phyloP scores from a whole-genome alignment of 331 rosid species.

The Quercus phellos region DNA sequence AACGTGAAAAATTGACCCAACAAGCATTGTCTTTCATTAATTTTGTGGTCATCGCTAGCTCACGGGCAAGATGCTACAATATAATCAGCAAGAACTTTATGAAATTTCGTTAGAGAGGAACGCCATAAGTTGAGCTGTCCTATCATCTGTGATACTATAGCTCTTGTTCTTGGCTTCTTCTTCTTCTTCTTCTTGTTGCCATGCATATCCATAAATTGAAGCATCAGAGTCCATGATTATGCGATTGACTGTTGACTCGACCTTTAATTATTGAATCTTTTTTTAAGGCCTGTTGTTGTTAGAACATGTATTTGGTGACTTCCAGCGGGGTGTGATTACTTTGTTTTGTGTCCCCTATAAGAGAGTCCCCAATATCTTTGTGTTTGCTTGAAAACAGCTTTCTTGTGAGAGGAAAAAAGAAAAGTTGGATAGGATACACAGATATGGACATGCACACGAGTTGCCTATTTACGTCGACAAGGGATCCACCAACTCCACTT shows the following conservation, averaged over 20 bases:
- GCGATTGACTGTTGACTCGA: constrained; percentile 7
- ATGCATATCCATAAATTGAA: background rate
- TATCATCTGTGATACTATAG: background rate
- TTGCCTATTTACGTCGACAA: background rate
- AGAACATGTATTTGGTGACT: background rate
- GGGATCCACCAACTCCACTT: background rate
- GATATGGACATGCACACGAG: constrained; percentile 20
- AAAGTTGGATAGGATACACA: background rate
- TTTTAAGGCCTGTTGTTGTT: background rate
- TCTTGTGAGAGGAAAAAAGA: background rate
- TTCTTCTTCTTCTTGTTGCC: background rate
- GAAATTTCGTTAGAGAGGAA: background rate
- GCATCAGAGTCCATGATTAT: background rate
- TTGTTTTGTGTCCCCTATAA: background rate
- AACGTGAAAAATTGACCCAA: no score
- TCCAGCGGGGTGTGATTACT: background rate
- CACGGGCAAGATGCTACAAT: no score
- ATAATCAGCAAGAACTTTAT: background rate
- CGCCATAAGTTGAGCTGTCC: background rate
- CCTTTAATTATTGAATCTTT: background rate
- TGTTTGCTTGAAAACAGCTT: background rate
- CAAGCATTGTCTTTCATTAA: no score
- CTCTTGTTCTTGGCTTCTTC: background rate
- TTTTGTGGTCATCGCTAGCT: no score
- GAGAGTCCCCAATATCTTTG: background rate